Percentiles rank a stretch among this genome's conserved stretches.
These are phyloP conservation scores for Zygoascus biomembranicola DNA, from an alignment of 805 yeast species.

Conservation along the genomic window DNA sequence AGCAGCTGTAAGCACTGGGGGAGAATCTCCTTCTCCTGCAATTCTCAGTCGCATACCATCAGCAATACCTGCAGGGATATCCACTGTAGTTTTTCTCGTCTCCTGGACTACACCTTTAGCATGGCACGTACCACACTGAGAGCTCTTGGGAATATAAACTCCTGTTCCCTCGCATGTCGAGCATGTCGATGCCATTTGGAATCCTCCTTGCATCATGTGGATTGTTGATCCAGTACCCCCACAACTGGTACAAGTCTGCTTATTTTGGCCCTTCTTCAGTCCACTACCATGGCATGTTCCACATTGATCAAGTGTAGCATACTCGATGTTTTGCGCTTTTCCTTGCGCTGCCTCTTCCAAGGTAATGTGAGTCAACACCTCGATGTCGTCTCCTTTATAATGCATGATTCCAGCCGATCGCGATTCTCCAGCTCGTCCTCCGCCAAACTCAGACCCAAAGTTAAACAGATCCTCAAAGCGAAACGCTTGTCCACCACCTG, in stretches of 20 bases:
- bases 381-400: conserved; percentile 83
- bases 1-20: conserved; percentile 64
- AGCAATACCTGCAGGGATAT: conserved; percentile 79
- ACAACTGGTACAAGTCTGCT: conserved; percentile 75
- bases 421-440: conserved; percentile 28
- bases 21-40: conserved; percentile 86
- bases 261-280: conserved; percentile 63
- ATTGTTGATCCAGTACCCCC: conserved; percentile 90
- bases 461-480: conserved; percentile 61
- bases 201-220: conserved; percentile 82
- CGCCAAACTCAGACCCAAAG: conserved; percentile 35
- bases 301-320: conserved; percentile 70
- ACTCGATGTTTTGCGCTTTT: conserved; percentile 53
- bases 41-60: conserved; percentile 83
- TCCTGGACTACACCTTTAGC: conserved; percentile 79
- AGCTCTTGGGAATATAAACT: conserved; percentile 55
- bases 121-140: conserved; percentile 72
- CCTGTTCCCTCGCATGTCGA: conserved; percentile 83
- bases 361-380: conserved; percentile 61
- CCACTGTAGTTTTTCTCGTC: conserved; percentile 65
- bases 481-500: conserved; percentile 30
- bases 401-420: conserved; percentile 53
- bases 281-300: conserved; percentile 79
- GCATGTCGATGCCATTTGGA: conserved; percentile 95
- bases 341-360: conserved; percentile 83